These are phyloP conservation scores for Elsinoe arachidis DNA, from an alignment of 2,329 filamentous ascomycete genomes.

Conservation along the genomic window DNA sequence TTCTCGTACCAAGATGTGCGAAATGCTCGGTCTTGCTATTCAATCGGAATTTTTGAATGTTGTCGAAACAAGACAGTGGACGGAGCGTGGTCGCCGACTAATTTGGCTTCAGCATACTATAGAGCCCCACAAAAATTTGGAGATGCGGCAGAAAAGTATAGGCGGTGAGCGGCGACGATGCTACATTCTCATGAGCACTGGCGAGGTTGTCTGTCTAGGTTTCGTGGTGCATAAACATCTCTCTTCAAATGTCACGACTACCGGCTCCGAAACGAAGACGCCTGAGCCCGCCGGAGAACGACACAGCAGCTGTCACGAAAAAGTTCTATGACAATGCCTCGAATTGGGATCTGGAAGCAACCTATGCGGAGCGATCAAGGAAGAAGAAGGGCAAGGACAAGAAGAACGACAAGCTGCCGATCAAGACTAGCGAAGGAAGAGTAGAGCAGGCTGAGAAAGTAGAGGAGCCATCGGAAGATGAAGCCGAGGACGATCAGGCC, in stretches of 20 bases:
- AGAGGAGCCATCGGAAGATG: slow-evolving; percentile 37
- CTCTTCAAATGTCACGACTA: slow-evolving; percentile 36
- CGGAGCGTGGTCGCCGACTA: neutral
- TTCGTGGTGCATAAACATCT: neutral
- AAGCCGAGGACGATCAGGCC: slow-evolving; percentile 42
- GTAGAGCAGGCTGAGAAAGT: slow-evolving; percentile 48
- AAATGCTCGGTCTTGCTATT: too few species aligned
- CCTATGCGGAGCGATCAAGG: slow-evolving; percentile 72
- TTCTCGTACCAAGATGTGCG: too few species aligned
- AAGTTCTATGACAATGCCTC: slow-evolving; percentile 52
- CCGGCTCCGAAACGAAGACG: slow-evolving; percentile 43
- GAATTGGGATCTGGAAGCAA: slow-evolving; percentile 84
- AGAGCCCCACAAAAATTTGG: slow-evolving; percentile 4
- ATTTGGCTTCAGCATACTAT: neutral
- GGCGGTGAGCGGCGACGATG: slow-evolving; percentile 2
- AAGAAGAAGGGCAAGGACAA: slow-evolving; percentile 71
- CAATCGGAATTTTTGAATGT: neutral
- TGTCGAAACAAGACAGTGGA: neutral
- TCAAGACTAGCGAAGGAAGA: slow-evolving; percentile 73
- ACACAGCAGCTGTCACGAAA: slow-evolving; percentile 18
- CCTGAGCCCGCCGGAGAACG: slow-evolving; percentile 39
- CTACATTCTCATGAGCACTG: neutral
- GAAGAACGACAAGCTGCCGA: slow-evolving; percentile 69
- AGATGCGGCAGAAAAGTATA: slow-evolving; percentile 14
- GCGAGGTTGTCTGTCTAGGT: neutral